Base-by-base conservation (phyloP, 2,329 filamentous ascomycete species). In the Aspergillus sojae region DNA sequence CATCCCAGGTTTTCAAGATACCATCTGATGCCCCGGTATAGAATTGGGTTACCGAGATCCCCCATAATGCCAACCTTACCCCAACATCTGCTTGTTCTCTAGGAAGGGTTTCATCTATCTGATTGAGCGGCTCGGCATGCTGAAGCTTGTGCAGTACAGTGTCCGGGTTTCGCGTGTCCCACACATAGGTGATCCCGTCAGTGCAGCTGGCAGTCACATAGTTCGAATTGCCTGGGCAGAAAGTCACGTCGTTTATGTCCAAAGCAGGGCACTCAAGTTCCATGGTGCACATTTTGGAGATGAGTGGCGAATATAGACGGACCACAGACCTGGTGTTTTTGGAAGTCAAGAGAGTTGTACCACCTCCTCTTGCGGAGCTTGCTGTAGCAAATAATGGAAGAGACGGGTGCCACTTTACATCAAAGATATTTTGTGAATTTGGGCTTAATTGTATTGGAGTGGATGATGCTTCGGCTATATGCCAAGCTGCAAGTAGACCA, bases 11-110 rank as follows among this genome's bases (percentile, higher is more conserved):
- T 63, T 88, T 88, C 45, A 89, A 75, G 0, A 84, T 75, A 3
- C 87, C 87, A 70, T 89, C 87, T 5, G 86, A 88, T 6, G 84
- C 85, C 19, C 86, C 87, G 28, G 84, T 87, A 71, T 85, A 88
- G 10, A 89, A 78, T 1, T 85, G 78, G 7, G 81, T 80, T 21
- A 81, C 77, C 5, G 79, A 81, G 4, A 81, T 74, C 7, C 84
- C 85, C 87, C 87, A 89, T 0, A 85, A 79, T 3, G 86, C 79
- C 65, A 88, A 83, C 21, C 83, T 82, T 0, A 89, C 82, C 1
- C 87, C 87, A 7, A 85, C 85, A 65, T 89, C 87, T 5, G 79
- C 79, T 19, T 81, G 67, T 66, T 88, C 87, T 23, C 80, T 79
- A 19, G 72, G 65, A 36, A 75, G 60, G 9, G 68, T 68, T 28